These are phyloP conservation scores for Capsicum baccatum DNA, from an alignment of 257 asterid genomes.

Conservation along the genomic window DNA sequence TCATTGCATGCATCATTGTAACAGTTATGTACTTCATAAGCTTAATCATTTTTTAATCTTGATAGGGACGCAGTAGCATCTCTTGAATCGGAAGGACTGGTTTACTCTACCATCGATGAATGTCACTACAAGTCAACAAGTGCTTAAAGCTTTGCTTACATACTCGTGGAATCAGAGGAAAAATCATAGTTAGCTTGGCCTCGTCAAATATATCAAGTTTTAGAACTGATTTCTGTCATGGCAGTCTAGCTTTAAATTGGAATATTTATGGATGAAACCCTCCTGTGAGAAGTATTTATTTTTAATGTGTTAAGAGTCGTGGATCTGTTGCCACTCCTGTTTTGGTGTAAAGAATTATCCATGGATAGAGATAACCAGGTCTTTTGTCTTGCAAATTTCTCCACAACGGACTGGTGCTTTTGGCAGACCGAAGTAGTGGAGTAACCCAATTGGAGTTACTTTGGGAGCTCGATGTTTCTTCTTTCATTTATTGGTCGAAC, in stretches of 20 bases:
- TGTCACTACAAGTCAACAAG: slow-evolving; percentile 74
- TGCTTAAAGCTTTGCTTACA: slow-evolving; percentile 30
- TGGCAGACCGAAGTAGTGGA: background rate
- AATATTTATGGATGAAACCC: background rate
- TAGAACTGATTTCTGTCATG: background rate
- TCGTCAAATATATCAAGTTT: slow-evolving; percentile 8
- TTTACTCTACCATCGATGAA: slow-evolving; percentile 84
- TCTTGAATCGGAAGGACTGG: slow-evolving; percentile 74
- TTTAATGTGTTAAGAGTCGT: background rate
- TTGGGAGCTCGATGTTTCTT: background rate
- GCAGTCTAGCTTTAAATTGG: background rate
- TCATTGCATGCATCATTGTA: background rate
- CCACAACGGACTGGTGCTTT: background rate
- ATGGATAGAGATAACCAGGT: background rate
- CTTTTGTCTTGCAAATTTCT: background rate
- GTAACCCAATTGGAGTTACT: background rate
- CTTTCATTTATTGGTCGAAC: background rate
- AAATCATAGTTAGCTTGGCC: background rate
- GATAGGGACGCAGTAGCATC: slow-evolving; percentile 66
- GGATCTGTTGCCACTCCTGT: slow-evolving; percentile 12
- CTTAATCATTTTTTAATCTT: background rate
- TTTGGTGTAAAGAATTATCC: slow-evolving; percentile 17
- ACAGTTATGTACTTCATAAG: background rate
- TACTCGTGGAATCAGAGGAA: slow-evolving; percentile 21
- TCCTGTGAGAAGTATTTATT: background rate